These are phyloP conservation scores for Leccinum ponderosum DNA, from an alignment of 1,284 basidiomycete species.

Conservation along the genomic window DNA sequence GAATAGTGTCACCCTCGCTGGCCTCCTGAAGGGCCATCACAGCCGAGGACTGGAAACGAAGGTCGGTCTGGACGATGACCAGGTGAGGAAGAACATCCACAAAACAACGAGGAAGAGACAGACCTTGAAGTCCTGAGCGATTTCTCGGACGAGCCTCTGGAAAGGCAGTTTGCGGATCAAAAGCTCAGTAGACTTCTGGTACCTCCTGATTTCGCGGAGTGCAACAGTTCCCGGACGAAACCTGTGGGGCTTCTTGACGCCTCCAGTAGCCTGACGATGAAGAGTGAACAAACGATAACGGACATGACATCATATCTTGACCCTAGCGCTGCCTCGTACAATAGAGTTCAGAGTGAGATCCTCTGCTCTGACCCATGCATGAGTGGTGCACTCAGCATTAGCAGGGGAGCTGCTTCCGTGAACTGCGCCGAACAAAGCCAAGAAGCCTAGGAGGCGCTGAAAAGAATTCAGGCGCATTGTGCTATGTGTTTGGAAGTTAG, in stretches of 20 bases:
- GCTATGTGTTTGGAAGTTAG: neutral
- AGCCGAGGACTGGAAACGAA: slow-evolving; percentile 69
- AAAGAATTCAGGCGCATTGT: neutral
- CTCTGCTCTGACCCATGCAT: slow-evolving; percentile 22
- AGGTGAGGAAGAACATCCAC: neutral
- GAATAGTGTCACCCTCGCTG: slow-evolving; percentile 44
- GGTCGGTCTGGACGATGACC: slow-evolving; percentile 24
- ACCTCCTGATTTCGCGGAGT: slow-evolving; percentile 82
- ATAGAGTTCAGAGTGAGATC: slow-evolving; percentile 18
- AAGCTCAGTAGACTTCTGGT: slow-evolving; percentile 83
- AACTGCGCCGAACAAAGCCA: slow-evolving; percentile 4
- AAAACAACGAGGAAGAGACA: slow-evolving; percentile 18
- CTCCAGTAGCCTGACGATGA: slow-evolving; percentile 57
- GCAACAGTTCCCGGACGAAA: slow-evolving; percentile 72
- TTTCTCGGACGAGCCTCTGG: slow-evolving; percentile 77
- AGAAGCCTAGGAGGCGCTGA: slow-evolving; percentile 3
- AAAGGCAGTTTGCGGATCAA: slow-evolving; percentile 79
- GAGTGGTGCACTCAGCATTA: slow-evolving; percentile 6
- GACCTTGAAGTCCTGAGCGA: slow-evolving; percentile 73
- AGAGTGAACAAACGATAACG: slow-evolving; percentile 14
- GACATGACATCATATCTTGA: slow-evolving; percentile 11
- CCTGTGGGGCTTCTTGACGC: slow-evolving; percentile 81
- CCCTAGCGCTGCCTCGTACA: neutral
- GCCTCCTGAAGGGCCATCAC: slow-evolving; percentile 71
- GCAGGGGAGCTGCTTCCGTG: neutral